phyloP scores from a whole-genome alignment of 2,329 filamentous ascomycete genomes.

The Talaromyces atroroseus region DNA sequence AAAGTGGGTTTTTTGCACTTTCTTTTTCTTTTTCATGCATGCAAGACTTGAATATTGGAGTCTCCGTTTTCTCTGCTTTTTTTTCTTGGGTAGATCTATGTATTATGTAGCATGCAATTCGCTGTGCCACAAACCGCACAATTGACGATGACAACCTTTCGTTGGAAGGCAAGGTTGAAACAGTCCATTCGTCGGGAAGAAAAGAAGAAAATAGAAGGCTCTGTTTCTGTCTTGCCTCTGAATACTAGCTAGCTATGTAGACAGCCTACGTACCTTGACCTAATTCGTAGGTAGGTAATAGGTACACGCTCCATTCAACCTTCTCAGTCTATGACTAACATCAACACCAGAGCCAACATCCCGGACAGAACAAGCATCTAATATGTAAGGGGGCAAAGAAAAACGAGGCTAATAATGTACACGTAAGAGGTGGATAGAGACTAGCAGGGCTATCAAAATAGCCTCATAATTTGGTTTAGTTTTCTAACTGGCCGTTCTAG shows the following conservation, averaged over 20 bases:
- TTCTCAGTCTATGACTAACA: not conserved
- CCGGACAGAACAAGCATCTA: not conserved
- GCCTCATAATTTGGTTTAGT: not conserved
- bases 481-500: not conserved
- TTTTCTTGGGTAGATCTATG: no score
- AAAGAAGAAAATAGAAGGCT: not conserved
- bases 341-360: not conserved
- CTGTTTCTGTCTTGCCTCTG: not conserved
- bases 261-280: not conserved
- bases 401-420: not conserved
- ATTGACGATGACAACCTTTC: no score
- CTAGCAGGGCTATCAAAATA: not conserved
- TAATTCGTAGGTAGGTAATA: not conserved
- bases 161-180: no score
- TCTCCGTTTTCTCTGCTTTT: no score
- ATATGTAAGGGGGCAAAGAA: not conserved
- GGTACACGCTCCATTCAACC: no score
- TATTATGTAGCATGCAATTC: no score
- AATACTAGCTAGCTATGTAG: not conserved
- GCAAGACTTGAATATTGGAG: not conserved
- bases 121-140: no score
- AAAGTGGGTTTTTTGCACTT: not conserved
- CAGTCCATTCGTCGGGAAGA: not conserved
- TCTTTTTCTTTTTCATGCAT: not conserved
- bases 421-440: not conserved